A percentile compares a stretch with the other conserved stretches of the same genome.
Conservation (phyloP, 2,329 filamentous ascomycete species). For the Cytospora schulzeri region DNA sequence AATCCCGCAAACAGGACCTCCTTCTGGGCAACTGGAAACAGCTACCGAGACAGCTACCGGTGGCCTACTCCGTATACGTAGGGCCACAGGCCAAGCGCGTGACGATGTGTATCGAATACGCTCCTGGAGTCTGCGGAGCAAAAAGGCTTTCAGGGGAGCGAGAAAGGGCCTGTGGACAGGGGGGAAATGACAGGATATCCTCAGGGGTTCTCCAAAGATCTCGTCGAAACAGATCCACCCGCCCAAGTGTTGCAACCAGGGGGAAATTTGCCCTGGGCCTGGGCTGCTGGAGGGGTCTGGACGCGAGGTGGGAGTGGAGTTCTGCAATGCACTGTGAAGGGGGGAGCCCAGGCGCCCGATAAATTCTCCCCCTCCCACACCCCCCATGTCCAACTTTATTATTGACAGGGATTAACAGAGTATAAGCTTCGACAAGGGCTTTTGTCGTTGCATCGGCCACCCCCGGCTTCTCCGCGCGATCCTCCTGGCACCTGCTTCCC, state of each 20-base stretch:
- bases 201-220: constrained; percentile 29
- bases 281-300: neutral
- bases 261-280: constrained; percentile 26
- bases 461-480: constrained; percentile 25
- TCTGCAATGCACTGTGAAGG: constrained; percentile 19
- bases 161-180: constrained; percentile 12
- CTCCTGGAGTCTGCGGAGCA: constrained; percentile 16
- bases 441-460: constrained; percentile 21
- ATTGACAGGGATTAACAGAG: constrained; percentile 12
- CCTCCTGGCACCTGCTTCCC: neutral
- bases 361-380: neutral
- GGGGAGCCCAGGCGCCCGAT: constrained; percentile 15
- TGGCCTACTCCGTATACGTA: neutral
- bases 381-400: constrained; percentile 27
- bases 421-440: neutral
- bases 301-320: constrained; percentile 8
- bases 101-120: neutral
- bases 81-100: neutral
- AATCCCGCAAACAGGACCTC: neutral
- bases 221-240: constrained; percentile 27
- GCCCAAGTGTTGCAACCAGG: constrained; percentile 19
- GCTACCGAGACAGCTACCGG: neutral
- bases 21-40: neutral
- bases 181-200: constrained; percentile 28
- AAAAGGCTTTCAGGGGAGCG: constrained; percentile 21